Conservation (phyloP, 306 rosid genomes). For the Astragalus membranaceus region DNA sequence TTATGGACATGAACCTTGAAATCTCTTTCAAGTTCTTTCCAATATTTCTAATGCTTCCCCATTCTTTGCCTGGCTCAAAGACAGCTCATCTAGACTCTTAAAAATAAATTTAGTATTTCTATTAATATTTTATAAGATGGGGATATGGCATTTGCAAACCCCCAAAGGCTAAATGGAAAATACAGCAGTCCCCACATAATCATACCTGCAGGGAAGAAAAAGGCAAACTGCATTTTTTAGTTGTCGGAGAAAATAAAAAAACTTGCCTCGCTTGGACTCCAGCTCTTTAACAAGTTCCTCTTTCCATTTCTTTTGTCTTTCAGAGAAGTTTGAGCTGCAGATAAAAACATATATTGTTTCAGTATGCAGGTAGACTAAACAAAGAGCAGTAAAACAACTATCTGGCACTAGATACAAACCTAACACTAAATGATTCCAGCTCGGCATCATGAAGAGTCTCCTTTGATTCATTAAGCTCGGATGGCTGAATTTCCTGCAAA, state of each 20-base stretch:
- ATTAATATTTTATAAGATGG: not conserved
- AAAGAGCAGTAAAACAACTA: not conserved
- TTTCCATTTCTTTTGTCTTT: slow-evolving; percentile 82
- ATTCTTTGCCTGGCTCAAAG: not conserved
- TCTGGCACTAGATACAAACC: slow-evolving; percentile 36
- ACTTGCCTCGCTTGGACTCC: slow-evolving; percentile 66
- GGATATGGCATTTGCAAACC: not conserved
- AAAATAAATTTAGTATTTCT: not conserved
- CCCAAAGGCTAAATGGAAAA: slow-evolving; percentile 3
- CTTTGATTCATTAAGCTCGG: slow-evolving; percentile 58
- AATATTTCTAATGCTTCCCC: not conserved
- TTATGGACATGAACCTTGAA: not conserved
- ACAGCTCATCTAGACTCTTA: not conserved
- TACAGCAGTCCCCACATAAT: not conserved
- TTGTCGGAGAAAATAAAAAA: not conserved
- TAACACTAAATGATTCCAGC: slow-evolving; percentile 41
- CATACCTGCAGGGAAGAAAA: not conserved
- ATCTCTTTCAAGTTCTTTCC: not conserved
- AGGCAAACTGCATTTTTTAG: not conserved
- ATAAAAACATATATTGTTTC: slow-evolving; percentile 9
- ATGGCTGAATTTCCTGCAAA: slow-evolving; percentile 73
- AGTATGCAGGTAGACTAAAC: slow-evolving; percentile 6
- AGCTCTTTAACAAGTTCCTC: slow-evolving; percentile 86
- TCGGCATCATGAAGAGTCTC: slow-evolving; percentile 36
- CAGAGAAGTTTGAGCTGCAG: slow-evolving; percentile 62